Conservation (phyloP, 306 rosid genomes). For the Sicyos baderoa region DNA sequence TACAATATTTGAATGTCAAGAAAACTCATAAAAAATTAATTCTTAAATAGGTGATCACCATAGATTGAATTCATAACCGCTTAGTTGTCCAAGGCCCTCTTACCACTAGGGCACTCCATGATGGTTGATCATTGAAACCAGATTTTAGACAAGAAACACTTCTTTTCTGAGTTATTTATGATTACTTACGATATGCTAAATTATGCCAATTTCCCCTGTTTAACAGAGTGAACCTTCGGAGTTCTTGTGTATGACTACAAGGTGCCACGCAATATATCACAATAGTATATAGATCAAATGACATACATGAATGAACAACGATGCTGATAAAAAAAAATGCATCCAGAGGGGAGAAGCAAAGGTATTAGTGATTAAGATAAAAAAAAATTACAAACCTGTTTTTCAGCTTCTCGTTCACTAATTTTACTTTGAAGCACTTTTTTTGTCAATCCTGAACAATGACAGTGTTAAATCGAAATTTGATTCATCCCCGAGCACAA, state of each 20-base stretch:
- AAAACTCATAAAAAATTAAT: no score
- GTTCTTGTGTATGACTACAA: not conserved
- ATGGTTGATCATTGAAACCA: not conserved
- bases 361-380: not conserved
- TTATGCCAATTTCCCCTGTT: not conserved
- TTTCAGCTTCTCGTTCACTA: conserved; percentile 78
- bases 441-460: conserved; percentile 54
- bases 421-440: conserved; percentile 64
- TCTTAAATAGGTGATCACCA: no score
- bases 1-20: no score
- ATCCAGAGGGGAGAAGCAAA: not conserved
- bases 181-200: not conserved
- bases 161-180: not conserved
- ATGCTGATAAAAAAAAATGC: not conserved
- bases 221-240: not conserved
- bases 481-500: conserved; percentile 4
- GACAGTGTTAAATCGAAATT: not conserved
- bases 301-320: not conserved
- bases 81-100: no score
- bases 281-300: not conserved
- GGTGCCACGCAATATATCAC: not conserved
- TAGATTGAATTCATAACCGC: no score
- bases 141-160: not conserved
- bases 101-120: no score
- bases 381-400: conserved; percentile 53